phyloP scores from a whole-genome alignment of 257 asterid species.

The Solanum acaule region DNA sequence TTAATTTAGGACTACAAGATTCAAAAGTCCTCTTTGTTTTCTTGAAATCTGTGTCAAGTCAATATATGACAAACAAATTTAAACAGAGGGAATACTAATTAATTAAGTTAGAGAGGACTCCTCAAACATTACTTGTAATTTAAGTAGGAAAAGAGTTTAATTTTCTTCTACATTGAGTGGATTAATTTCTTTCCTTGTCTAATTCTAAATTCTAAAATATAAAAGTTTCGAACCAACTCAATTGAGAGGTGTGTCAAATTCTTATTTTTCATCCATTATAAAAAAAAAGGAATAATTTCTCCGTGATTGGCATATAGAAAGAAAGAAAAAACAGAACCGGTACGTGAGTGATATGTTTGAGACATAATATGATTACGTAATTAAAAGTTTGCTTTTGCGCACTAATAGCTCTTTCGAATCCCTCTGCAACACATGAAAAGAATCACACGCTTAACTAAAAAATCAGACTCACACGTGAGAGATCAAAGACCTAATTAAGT shows the following conservation, averaged over 20 bases:
- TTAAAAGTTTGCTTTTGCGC: neutral
- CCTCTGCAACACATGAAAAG: neutral
- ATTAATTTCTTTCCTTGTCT: slow-evolving; percentile 18
- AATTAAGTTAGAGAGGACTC: neutral
- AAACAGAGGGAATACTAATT: neutral
- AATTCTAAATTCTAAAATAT: neutral
- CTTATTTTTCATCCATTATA: neutral
- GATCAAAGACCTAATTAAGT: neutral
- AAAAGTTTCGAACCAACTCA: neutral
- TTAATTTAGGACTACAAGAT: neutral
- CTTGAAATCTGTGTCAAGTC: neutral
- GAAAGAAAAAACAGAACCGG: neutral
- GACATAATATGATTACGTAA: neutral
- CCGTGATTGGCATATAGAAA: neutral
- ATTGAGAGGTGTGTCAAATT: neutral
- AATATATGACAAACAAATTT: neutral
- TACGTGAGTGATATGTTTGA: neutral
- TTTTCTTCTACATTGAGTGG: slow-evolving; percentile 3
- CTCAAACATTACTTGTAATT: neutral
- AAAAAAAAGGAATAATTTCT: neutral
- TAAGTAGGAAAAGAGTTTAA: neutral
- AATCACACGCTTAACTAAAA: neutral
- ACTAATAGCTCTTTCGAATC: neutral
- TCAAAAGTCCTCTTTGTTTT: neutral
- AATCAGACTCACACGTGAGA: neutral